A percentile compares a stretch with the other conserved stretches of the same genome.
Conservation (phyloP, 495 filamentous ascomycete genomes). For the Haplographium delicatum region DNA sequence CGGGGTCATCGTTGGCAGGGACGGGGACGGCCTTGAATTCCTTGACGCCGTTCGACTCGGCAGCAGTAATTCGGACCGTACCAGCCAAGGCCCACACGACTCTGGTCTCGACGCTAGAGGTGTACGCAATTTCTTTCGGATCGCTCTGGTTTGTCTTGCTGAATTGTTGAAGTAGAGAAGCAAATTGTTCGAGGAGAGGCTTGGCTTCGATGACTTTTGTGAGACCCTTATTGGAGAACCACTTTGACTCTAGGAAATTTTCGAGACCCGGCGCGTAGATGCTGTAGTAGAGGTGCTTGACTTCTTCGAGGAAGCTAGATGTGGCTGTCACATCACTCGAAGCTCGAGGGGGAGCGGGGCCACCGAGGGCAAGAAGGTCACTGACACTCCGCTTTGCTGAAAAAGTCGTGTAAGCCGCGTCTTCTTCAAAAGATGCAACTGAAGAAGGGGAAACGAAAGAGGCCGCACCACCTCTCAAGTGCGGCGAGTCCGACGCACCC, state of each 20-base stretch:
- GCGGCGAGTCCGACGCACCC: constrained; percentile 30
- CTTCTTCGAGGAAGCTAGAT: constrained; percentile 56
- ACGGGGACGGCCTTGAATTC: constrained; percentile 26
- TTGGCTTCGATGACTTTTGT: constrained; percentile 13
- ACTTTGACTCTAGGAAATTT: constrained; percentile 77
- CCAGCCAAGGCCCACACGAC: constrained; percentile 64
- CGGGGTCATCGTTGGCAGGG: constrained; percentile 47
- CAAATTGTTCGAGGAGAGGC: constrained; percentile 22
- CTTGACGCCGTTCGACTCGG: constrained; percentile 25
- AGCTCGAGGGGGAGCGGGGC: constrained; percentile 53
- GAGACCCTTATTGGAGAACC: constrained; percentile 55
- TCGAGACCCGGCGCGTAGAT: constrained; percentile 75
- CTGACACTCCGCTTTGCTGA: constrained; percentile 66
- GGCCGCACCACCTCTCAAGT: constrained; percentile 38
- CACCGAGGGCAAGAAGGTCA: constrained; percentile 66
- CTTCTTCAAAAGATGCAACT: constrained; percentile 30
- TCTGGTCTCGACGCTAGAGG: constrained; percentile 61
- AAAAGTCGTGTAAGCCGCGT: constrained; percentile 41
- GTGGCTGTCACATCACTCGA: constrained; percentile 43
- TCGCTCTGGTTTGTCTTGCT: constrained; percentile 36
- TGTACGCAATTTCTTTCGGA: constrained; percentile 54
- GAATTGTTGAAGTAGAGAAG: constrained; percentile 22
- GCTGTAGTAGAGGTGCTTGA: constrained; percentile 66
- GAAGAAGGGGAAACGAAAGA: constrained; percentile 27
- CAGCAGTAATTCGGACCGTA: constrained; percentile 32